phyloP scores from a whole-genome alignment of 768 basidiomycete species.

The Lactarius pseudohatsudake region DNA sequence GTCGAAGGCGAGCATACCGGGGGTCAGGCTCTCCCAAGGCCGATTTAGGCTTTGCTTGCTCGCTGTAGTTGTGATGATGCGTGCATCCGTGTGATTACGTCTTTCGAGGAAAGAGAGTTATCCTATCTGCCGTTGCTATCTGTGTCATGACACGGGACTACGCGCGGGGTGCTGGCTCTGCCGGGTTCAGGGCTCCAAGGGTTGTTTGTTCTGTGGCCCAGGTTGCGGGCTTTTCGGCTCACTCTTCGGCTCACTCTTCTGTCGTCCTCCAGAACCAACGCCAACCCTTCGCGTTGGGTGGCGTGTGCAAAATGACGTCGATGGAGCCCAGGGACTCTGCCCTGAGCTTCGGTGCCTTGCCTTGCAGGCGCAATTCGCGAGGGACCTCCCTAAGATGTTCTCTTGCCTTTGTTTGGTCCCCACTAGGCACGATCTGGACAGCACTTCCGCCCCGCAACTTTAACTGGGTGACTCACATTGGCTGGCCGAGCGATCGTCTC shows the following conservation, averaged over 20 bases:
- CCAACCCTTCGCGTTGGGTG: background rate
- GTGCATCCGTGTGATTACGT: background rate
- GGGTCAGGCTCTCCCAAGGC: background rate
- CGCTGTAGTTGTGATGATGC: background rate
- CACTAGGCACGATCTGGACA: background rate
- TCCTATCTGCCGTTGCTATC: background rate
- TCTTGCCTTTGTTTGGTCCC: background rate
- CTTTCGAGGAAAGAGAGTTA: background rate
- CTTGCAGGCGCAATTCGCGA: background rate
- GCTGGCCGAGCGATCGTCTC: background rate
- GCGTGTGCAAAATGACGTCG: background rate
- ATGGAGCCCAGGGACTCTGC: background rate
- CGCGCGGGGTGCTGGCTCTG: background rate
- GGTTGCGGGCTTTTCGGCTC: background rate
- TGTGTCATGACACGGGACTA: background rate
- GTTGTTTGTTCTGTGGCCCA: background rate
- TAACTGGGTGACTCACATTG: background rate
- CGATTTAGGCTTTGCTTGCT: background rate
- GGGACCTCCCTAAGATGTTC: background rate
- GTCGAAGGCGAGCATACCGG: background rate
- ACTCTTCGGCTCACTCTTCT: background rate
- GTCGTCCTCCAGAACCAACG: background rate
- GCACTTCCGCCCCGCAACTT: background rate
- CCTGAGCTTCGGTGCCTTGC: background rate
- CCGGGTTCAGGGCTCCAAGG: background rate